Evolutionary conservation across 2,329 filamentous ascomycete genomes (phyloP).

Genomic region (Microcyclospora tardicrescens): DNA sequence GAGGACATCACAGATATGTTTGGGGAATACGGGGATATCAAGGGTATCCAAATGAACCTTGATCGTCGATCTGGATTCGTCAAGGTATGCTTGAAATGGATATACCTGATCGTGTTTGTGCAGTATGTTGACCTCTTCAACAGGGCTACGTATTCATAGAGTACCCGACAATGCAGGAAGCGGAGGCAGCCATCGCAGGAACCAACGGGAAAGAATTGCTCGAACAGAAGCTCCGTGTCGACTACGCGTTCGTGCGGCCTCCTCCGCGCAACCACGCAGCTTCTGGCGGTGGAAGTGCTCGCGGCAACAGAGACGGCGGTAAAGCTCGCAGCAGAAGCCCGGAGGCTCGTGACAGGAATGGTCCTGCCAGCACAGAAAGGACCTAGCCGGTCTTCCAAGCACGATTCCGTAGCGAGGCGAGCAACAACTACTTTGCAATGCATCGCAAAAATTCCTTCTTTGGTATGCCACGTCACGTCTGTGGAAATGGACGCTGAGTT

Average conservation of each 20-base stretch:
- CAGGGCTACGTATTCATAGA: slow-evolving; percentile 79
- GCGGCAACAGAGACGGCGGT: slow-evolving; percentile 18
- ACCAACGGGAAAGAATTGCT: slow-evolving; percentile 66
- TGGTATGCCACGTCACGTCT: too few species aligned
- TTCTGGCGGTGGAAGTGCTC: slow-evolving; percentile 13
- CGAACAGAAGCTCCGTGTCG: slow-evolving; percentile 67
- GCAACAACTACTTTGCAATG: too few species aligned
- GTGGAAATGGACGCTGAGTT: too few species aligned
- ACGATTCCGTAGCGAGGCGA: too few species aligned
- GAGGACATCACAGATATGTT: slow-evolving; percentile 72
- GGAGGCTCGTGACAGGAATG: slow-evolving; percentile 10
- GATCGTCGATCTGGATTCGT: slow-evolving; percentile 75
- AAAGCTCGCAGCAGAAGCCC: slow-evolving; percentile 33
- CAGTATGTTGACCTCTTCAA: not conserved
- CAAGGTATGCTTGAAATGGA: slow-evolving; percentile 44
- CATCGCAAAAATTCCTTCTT: too few species aligned
- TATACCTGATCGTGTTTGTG: not conserved
- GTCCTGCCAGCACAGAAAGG: too few species aligned
- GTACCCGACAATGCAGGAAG: slow-evolving; percentile 66
- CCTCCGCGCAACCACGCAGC: slow-evolving; percentile 45
- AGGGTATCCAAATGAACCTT: slow-evolving; percentile 73
- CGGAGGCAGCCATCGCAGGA: slow-evolving; percentile 67
- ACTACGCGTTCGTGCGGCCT: slow-evolving; percentile 75
- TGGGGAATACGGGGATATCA: slow-evolving; percentile 73
- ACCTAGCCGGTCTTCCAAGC: too few species aligned